Percentiles rank a stretch among this genome's conserved stretches.
Conservation (phyloP, 2,329 filamentous ascomycete species). For the Xylariales sp. region DNA sequence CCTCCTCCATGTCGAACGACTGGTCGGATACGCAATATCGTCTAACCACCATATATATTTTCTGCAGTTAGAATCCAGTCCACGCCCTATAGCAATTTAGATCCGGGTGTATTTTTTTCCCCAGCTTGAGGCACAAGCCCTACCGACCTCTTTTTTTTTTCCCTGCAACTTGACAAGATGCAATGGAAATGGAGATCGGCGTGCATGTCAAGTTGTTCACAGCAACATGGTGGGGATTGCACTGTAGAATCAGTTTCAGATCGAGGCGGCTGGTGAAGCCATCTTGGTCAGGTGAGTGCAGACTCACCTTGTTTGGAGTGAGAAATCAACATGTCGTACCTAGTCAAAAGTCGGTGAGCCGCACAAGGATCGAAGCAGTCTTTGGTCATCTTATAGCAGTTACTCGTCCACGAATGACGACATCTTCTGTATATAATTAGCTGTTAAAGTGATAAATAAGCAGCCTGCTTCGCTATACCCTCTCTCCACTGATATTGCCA, state of each 20-base stretch:
- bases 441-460: slow-evolving; percentile 1
- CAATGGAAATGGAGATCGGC: slow-evolving; percentile 25
- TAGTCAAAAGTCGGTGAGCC: slow-evolving; percentile 49
- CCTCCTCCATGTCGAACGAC: slow-evolving; percentile 35
- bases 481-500: slow-evolving; percentile 29
- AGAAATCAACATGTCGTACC: slow-evolving; percentile 20
- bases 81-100: slow-evolving; percentile 15
- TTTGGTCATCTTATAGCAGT: not conserved
- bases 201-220: slow-evolving; percentile 17
- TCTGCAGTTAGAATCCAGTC: not conserved
- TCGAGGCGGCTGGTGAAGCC: slow-evolving; percentile 39
- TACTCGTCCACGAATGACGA: slow-evolving; percentile 13
- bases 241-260: slow-evolving; percentile 12
- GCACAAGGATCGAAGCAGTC: slow-evolving; percentile 32
- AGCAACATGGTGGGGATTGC: slow-evolving; percentile 14
- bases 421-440: slow-evolving; percentile 9
- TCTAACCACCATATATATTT: not conserved
- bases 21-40: slow-evolving; percentile 28
- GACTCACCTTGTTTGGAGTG: slow-evolving; percentile 33
- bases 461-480: not conserved
- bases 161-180: slow-evolving; percentile 9
- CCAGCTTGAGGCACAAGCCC: slow-evolving; percentile 31
- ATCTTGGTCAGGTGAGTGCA: slow-evolving; percentile 41
- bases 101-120: slow-evolving; percentile 33
- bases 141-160: slow-evolving; percentile 21